Evolutionary conservation across 768 basidiomycete genomes (phyloP).

Genomic region (Calvatia gigantea): DNA sequence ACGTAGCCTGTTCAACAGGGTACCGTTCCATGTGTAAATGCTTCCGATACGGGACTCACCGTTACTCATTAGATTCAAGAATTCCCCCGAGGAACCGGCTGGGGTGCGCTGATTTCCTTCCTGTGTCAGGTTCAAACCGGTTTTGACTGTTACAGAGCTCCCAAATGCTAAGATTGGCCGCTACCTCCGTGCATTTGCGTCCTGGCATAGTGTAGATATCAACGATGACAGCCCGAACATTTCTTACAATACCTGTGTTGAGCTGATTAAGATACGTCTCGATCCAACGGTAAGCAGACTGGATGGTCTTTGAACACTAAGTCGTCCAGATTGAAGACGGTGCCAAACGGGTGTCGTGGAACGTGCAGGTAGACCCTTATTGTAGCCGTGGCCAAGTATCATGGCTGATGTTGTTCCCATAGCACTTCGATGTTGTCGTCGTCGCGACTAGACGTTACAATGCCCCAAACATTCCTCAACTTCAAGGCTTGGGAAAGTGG

Average conservation of each 20-base stretch:
- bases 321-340: conserved; percentile 17
- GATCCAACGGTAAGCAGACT: conserved; percentile 23
- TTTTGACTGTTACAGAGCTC: conserved; percentile 22
- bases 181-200: conserved; percentile 40
- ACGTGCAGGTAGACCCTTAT: conserved; percentile 26
- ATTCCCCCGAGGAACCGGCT: conserved; percentile 27
- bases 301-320: conserved; percentile 35
- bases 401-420: conserved; percentile 11
- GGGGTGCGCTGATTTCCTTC: conserved; percentile 22
- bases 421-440: conserved; percentile 34
- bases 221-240: conserved; percentile 36
- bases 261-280: conserved; percentile 36
- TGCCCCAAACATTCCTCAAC: conserved; percentile 29
- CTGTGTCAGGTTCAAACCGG: background rate
- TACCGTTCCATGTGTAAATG: background rate
- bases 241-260: conserved; percentile 47
- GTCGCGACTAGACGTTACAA: conserved; percentile 32
- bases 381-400: background rate
- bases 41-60: background rate
- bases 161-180: conserved; percentile 29
- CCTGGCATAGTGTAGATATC: conserved; percentile 36
- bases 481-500: conserved; percentile 33
- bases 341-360: conserved; percentile 31
- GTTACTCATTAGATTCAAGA: conserved; percentile 21
- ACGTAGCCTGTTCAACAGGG: conserved; percentile 24